A percentile compares a stretch with the other conserved stretches of the same genome.
Evolutionary conservation across 2,329 filamentous ascomycete species (phyloP).

Genomic region (Monilinia polystroma): DNA sequence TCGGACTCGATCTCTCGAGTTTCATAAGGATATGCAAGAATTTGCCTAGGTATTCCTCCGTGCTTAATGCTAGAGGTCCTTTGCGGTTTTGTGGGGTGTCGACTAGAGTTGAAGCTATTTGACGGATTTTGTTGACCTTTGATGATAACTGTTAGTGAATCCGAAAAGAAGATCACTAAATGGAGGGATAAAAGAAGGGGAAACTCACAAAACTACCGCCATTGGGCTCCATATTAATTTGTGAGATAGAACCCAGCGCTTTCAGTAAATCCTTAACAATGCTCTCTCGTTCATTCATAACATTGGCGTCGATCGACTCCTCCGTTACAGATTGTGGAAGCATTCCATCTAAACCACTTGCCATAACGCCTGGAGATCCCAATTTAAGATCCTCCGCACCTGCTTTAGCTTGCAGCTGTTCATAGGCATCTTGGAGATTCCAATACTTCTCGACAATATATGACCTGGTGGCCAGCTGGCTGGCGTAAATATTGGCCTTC

Average conservation of each 20-base stretch:
- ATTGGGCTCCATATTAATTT: constrained; percentile 79
- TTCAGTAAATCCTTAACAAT: constrained; percentile 77
- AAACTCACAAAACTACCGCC: constrained; percentile 60
- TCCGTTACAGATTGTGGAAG: constrained; percentile 45
- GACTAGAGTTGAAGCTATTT: constrained; percentile 77
- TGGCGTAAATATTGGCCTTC: constrained; percentile 85
- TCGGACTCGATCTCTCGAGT: constrained; percentile 54
- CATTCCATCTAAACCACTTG: constrained; percentile 35
- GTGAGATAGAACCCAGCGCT: constrained; percentile 73
- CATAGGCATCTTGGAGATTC: constrained; percentile 67
- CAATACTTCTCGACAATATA: constrained; percentile 87
- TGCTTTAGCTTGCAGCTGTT: constrained; percentile 44
- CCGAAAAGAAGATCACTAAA: constrained; percentile 1
- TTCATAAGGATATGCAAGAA: constrained; percentile 75
- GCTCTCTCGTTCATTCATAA: constrained; percentile 74
- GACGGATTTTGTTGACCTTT: constrained; percentile 75
- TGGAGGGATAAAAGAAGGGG: background rate
- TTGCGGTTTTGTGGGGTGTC: constrained; percentile 56
- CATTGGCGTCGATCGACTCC: constrained; percentile 47
- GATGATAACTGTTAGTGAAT: constrained; percentile 23
- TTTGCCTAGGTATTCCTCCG: constrained; percentile 68
- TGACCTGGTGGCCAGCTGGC: constrained; percentile 75
- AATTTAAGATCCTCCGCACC: constrained; percentile 15
- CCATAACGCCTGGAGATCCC: constrained; percentile 34
- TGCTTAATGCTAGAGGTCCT: constrained; percentile 53